phyloP scores from a whole-genome alignment of 75 land plant genomes.

The Picea glauca region DNA sequence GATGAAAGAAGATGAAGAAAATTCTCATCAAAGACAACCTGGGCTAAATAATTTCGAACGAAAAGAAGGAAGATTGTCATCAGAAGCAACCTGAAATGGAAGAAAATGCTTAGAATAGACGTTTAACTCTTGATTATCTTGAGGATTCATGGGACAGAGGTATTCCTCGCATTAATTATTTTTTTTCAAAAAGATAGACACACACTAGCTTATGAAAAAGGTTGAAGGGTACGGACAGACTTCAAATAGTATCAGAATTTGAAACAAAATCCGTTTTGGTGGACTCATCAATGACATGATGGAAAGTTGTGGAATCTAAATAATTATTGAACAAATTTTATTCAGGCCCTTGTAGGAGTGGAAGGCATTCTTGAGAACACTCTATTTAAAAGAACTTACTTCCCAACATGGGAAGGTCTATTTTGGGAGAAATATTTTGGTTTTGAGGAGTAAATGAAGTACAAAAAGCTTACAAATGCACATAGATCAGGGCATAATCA shows the following conservation, averaged over 20 bases:
- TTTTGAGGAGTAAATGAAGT: conserved; percentile 99
- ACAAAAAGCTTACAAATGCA: conserved; percentile 96
- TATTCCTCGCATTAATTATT: conserved; percentile 92
- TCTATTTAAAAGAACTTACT: conserved; percentile 95
- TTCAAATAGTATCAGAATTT: conserved; percentile 98
- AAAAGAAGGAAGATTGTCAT: too few species aligned
- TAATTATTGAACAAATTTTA: conserved; percentile 96
- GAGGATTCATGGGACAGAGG: conserved; percentile 99
- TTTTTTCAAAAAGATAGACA: conserved; percentile 96
- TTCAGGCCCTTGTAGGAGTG: conserved; percentile 97
- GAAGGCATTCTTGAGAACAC: conserved; percentile 99
- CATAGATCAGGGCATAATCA: conserved; percentile 96
- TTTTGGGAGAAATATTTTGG: conserved; percentile 99
- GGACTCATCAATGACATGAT: conserved; percentile 99
- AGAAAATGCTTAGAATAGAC: conserved; percentile 93
- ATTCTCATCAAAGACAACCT: too few species aligned
- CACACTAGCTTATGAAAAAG: conserved; percentile 97
- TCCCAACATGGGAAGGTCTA: conserved; percentile 99
- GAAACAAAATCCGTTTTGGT: conserved; percentile 99
- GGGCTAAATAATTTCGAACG: too few species aligned
- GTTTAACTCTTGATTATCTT: conserved; percentile 92
- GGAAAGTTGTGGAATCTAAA: conserved; percentile 99
- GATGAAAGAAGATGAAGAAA: too few species aligned
- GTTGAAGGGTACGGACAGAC: conserved; percentile 98
- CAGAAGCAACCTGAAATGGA: too few species aligned